phyloP scores from a whole-genome alignment of 1,284 basidiomycete genomes.

The Ceratobasidium sp. region DNA sequence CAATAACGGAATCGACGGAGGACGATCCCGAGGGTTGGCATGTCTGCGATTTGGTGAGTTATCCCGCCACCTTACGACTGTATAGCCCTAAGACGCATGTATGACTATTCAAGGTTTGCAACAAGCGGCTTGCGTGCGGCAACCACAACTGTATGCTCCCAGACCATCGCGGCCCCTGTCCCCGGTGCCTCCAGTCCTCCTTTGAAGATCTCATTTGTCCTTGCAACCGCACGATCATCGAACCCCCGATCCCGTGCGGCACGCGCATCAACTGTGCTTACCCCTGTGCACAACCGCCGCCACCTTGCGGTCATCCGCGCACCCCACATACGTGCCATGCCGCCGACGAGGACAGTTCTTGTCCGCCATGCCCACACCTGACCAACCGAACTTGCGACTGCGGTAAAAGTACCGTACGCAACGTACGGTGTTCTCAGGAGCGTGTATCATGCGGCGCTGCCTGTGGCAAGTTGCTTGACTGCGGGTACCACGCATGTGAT shows the following conservation, averaged over 20 bases:
- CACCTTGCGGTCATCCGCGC: conserved; percentile 84
- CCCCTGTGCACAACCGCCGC: conserved; percentile 79
- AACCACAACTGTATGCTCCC: conserved; percentile 70
- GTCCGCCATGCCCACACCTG: conserved; percentile 88
- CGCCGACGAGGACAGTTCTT: conserved; percentile 66
- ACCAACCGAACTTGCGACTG: conserved; percentile 86
- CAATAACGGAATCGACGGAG: conserved; percentile 54
- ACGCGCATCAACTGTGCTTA: conserved; percentile 81
- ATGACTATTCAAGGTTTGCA: conserved; percentile 52
- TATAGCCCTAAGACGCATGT: background rate
- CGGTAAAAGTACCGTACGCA: conserved; percentile 81
- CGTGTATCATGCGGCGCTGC: conserved; percentile 84
- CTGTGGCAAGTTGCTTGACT: conserved; percentile 82
- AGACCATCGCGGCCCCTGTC: conserved; percentile 87
- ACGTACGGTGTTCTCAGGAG: conserved; percentile 82
- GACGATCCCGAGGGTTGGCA: conserved; percentile 76
- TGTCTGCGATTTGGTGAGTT: conserved; percentile 75
- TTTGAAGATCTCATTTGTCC: conserved; percentile 91
- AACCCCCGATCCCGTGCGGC: conserved; percentile 83
- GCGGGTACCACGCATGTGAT: conserved; percentile 89
- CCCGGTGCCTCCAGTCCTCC: conserved; percentile 83
- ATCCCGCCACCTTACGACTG: background rate
- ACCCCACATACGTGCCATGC: conserved; percentile 82
- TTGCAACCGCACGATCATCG: conserved; percentile 79
- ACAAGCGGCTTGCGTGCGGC: conserved; percentile 54